Conservation (phyloP, 2,329 filamentous ascomycete species). For the Aurifilum marmelostoma region DNA sequence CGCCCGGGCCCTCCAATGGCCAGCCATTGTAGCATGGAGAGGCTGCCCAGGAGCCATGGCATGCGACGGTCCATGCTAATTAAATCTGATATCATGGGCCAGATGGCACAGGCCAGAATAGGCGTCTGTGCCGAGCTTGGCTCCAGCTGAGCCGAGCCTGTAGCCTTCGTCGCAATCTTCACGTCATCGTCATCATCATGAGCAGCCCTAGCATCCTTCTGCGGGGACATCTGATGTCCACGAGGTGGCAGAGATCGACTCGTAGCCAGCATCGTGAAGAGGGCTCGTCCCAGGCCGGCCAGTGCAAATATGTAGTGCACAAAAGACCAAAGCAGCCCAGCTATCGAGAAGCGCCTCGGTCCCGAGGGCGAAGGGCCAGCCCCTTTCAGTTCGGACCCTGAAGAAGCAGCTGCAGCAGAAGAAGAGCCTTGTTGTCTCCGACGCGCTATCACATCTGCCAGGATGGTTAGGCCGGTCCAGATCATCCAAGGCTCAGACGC, state of each 20-base stretch:
- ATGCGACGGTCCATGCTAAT: slow-evolving; percentile 78
- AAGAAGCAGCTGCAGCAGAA: no score
- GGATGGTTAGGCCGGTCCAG: slow-evolving; percentile 80
- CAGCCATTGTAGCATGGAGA: slow-evolving; percentile 77
- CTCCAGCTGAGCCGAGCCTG: slow-evolving; percentile 31
- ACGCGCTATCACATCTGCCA: slow-evolving; percentile 50
- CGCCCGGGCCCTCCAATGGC: slow-evolving; percentile 73
- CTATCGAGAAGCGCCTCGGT: slow-evolving; percentile 43
- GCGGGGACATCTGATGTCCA: slow-evolving; percentile 32
- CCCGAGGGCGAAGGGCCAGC: slow-evolving; percentile 13
- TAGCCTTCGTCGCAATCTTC: slow-evolving; percentile 31
- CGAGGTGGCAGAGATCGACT: slow-evolving; percentile 69
- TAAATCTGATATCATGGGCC: slow-evolving; percentile 72
- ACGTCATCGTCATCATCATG: slow-evolving; percentile 27
- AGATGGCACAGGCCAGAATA: slow-evolving; percentile 76
- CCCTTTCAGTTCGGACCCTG: slow-evolving; percentile 27
- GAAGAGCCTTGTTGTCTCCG: slow-evolving; percentile 30
- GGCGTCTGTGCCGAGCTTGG: slow-evolving; percentile 53
- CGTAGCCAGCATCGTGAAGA: slow-evolving; percentile 66
- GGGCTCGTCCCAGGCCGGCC: slow-evolving; percentile 67
- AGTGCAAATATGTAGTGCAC: slow-evolving; percentile 59
- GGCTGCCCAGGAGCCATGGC: slow-evolving; percentile 82
- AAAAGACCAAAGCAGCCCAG: slow-evolving; percentile 57
- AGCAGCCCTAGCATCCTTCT: slow-evolving; percentile 34
- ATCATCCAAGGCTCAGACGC: slow-evolving; percentile 86